These are phyloP conservation scores for Westerdykella ornata DNA, from an alignment of 2,329 filamentous ascomycete species.

Conservation along the genomic window DNA sequence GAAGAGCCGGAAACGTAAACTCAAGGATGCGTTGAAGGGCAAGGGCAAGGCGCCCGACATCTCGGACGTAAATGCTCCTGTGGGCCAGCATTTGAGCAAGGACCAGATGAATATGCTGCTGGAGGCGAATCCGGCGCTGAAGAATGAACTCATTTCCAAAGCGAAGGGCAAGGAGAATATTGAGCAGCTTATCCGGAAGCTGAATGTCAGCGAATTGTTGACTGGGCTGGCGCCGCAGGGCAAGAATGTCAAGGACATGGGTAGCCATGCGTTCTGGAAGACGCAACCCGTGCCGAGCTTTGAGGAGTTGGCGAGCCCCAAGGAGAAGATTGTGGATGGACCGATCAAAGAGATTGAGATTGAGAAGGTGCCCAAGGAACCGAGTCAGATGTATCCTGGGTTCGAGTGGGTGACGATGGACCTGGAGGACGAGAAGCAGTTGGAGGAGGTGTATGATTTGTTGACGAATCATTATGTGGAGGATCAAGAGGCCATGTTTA, in stretches of 20 bases:
- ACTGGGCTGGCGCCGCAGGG: slow-evolving; percentile 68
- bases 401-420: slow-evolving; percentile 96
- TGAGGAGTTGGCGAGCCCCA: slow-evolving; percentile 40
- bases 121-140: slow-evolving; percentile 35
- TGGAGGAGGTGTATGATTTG: slow-evolving; percentile 87
- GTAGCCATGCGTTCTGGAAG: slow-evolving; percentile 96
- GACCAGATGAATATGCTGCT: slow-evolving; percentile 36
- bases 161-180: slow-evolving; percentile 23
- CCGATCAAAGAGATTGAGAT: slow-evolving; percentile 75
- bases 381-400: slow-evolving; percentile 62
- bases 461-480: slow-evolving; percentile 94
- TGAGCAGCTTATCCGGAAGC: slow-evolving; percentile 51
- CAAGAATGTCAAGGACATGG: slow-evolving; percentile 95
- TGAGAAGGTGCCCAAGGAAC: slow-evolving; percentile 71
- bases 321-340: slow-evolving; percentile 58
- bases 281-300: slow-evolving; percentile 93
- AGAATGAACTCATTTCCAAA: slow-evolving; percentile 31
- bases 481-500: slow-evolving; percentile 93
- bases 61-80: slow-evolving; percentile 21
- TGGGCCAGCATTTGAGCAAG: slow-evolving; percentile 29
- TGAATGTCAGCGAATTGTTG: slow-evolving; percentile 65
- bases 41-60: slow-evolving; percentile 26
- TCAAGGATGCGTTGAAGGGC: slow-evolving; percentile 41
- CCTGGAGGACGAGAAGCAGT: slow-evolving; percentile 64
- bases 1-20: slow-evolving; percentile 59